Conservation (phyloP, 176 grass and related monocot species). For the Aegilops longissima region DNA sequence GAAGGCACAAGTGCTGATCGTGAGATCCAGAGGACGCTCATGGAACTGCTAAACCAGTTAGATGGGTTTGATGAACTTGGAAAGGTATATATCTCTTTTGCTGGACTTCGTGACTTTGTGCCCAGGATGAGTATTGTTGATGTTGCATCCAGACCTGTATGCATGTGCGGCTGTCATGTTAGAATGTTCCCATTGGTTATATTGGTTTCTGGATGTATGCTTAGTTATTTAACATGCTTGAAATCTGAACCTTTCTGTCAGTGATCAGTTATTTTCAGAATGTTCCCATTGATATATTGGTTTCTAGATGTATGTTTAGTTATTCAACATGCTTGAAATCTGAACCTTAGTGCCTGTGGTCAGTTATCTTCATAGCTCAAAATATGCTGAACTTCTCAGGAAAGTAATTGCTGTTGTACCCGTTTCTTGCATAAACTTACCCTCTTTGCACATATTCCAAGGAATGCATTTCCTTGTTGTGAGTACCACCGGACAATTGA, state of each 20-base stretch:
- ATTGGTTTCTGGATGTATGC: not conserved
- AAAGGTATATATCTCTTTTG: conserved; percentile 12
- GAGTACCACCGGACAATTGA: not conserved
- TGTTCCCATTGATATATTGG: not conserved
- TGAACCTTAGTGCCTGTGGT: too few species aligned
- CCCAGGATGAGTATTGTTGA: not conserved
- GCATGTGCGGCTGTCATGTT: not conserved
- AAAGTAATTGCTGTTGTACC: not conserved
- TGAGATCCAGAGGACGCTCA: conserved; percentile 16
- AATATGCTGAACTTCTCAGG: not conserved
- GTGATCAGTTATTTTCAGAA: not conserved
- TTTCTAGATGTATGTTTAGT: not conserved
- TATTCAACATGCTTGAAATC: not conserved
- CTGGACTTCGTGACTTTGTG: not conserved
- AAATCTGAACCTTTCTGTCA: not conserved
- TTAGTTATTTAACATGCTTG: not conserved
- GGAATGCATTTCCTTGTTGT: not conserved
- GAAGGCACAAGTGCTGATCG: conserved; percentile 5
- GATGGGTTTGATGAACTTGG: conserved; percentile 22
- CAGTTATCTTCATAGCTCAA: not conserved
- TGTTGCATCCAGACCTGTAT: not conserved
- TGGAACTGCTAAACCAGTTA: conserved; percentile 20
- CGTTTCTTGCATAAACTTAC: not conserved
- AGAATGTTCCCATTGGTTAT: not conserved
- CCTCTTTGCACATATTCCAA: not conserved